phyloP scores from a whole-genome alignment of 306 rosid species.

The Hylodesmum podocarpum region DNA sequence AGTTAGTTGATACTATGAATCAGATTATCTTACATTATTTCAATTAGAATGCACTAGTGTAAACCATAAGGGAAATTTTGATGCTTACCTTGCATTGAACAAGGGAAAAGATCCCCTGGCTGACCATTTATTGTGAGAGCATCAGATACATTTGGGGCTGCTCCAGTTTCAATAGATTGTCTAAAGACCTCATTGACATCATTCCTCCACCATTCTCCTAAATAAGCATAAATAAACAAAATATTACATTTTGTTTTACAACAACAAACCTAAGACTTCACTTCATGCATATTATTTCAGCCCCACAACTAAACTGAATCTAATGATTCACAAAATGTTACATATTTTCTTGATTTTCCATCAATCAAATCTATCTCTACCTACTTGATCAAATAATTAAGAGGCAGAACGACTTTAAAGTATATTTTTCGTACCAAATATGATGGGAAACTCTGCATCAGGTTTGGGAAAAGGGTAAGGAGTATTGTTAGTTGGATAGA shows the following conservation, averaged over 20 bases:
- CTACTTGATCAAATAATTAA: not conserved
- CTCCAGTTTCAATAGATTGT: conserved; percentile 36
- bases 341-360: not conserved
- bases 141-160: conserved; percentile 35
- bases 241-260: not conserved
- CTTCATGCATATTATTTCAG: no score
- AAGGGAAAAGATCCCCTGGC: conserved; percentile 33
- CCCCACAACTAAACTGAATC: no score
- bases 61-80: not conserved
- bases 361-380: not conserved
- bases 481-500: conserved; percentile 35
- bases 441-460: conserved; percentile 38
- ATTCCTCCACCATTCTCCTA: conserved; percentile 67
- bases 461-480: conserved; percentile 47
- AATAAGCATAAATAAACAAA: not conserved
- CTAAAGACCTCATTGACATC: conserved; percentile 34
- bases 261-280: no score
- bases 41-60: no score
- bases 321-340: not conserved
- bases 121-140: conserved; percentile 39
- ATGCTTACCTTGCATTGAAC: conserved; percentile 33
- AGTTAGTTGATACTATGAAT: not conserved
- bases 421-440: conserved; percentile 35
- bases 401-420: not conserved
- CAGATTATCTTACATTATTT: not conserved